Evolutionary conservation across 2,329 filamentous ascomycete genomes (phyloP).

Genomic region (Decorospora gaudefroyi): DNA sequence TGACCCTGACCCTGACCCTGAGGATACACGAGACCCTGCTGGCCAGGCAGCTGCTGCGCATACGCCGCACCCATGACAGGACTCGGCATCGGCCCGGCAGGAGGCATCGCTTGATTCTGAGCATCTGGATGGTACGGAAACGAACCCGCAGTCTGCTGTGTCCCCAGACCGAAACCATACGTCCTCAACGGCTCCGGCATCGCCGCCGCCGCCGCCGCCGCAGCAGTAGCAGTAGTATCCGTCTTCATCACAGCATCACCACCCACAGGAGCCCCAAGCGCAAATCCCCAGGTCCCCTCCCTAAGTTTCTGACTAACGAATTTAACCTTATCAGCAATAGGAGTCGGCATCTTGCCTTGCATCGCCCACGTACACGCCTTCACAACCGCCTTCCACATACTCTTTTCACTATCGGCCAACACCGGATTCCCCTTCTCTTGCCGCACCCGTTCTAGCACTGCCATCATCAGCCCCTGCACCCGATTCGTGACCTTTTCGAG

Average conservation of each 20-base stretch:
- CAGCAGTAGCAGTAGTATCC: neutral
- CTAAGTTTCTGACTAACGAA: slow-evolving; percentile 33
- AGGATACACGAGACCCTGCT: slow-evolving; percentile 5
- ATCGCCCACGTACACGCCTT: slow-evolving; percentile 35
- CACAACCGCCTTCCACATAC: slow-evolving; percentile 32
- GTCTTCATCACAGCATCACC: slow-evolving; percentile 1
- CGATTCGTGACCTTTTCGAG: slow-evolving; percentile 27
- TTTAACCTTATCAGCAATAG: slow-evolving; percentile 31
- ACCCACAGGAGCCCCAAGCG: slow-evolving; percentile 7
- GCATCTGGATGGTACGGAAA: neutral
- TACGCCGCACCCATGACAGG: slow-evolving; percentile 4
- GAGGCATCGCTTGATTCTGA: slow-evolving; percentile 7
- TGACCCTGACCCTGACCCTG: neutral
- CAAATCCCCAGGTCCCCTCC: slow-evolving; percentile 31
- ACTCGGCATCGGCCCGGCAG: neutral
- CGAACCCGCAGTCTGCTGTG: slow-evolving; percentile 4
- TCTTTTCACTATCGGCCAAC: slow-evolving; percentile 20
- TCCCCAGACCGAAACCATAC: slow-evolving; percentile 15
- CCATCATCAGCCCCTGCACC: slow-evolving; percentile 41
- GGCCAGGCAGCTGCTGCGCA: slow-evolving; percentile 3
- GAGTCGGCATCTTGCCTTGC: slow-evolving; percentile 32
- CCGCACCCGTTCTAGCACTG: slow-evolving; percentile 34
- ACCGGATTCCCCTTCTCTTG: slow-evolving; percentile 29
- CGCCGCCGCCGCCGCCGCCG: neutral
- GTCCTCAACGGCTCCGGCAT: slow-evolving; percentile 8